Evolutionary conservation across 192 early-diverging fungal genomes (phyloP), one percentile per base, ranked within the genome.

Genomic region (Entomortierella lignicola): DNA sequence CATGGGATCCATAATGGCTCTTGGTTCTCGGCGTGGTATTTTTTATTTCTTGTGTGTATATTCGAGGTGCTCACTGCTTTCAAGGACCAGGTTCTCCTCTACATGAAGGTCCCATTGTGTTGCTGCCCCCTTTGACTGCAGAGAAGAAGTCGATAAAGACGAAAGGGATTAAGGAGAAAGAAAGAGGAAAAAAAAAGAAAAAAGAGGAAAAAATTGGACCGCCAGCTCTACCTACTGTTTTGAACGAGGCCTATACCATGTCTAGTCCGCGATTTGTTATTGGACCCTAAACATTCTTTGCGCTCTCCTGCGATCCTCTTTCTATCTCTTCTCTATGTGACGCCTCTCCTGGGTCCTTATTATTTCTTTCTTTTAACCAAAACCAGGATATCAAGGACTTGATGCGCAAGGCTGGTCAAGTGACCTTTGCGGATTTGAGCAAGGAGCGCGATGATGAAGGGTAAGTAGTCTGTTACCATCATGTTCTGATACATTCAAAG

Each of bases 351-450:
- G 48, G 61, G 37, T 2, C n/a, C n/a, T n/a, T n/a, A n/a, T n/a
- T n/a, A n/a, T n/a, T 13, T 44, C 55, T 48, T 32, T 18, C 25
- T 54, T 15, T 25, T 0, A 13, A 37, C 53, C 15, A 6, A 21
- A 8, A 23, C 34, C 85, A 97, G 95, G 96, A 95, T 83, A 87
- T 99, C 85, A 99, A 99, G 86, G 96, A 98, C 74, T 87, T 95
- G 77, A 94, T 97, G 85, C 92, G 95, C 57, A 94, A 94, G 68
- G 96, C 94, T 41, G 96, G 96, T 58, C 93, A 96, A 77, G 96
- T 99, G 18, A 88, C 90, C 25, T 98, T 93, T 87, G 93, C 97
- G 3, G 95, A 98, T 79, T 86, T 95, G 63, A 91, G 91, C 83
- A 92, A 92, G 85, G 89, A 87, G 68, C 87, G 90, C 11, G 85